Evolutionary conservation across 306 rosid species (phyloP).

Genomic region (Rosa rugosa): DNA sequence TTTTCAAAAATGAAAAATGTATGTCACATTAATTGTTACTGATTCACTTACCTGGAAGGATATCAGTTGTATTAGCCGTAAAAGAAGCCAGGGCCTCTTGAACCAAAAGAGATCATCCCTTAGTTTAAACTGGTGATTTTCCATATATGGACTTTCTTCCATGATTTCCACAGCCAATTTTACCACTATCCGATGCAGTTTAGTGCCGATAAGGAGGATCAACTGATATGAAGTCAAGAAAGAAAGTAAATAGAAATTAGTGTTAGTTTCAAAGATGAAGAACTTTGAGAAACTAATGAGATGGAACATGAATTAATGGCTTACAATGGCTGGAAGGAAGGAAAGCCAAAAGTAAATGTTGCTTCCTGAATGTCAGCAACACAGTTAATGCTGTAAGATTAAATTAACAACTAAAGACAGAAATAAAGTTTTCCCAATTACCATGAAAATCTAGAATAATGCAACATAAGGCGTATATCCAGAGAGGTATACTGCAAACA

Average conservation of each 20-base stretch:
- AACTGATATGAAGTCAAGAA: slow-evolving; percentile 42
- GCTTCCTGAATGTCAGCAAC: slow-evolving; percentile 62
- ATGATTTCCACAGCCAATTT: slow-evolving; percentile 79
- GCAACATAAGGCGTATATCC: slow-evolving; percentile 86
- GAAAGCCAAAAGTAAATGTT: slow-evolving; percentile 91
- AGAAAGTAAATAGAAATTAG: background rate
- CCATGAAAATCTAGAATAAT: slow-evolving; percentile 83
- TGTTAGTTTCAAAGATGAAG: background rate
- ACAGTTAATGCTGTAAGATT: slow-evolving; percentile 22
- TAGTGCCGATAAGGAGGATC: slow-evolving; percentile 79
- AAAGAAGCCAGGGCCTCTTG: slow-evolving; percentile 75
- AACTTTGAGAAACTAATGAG: background rate
- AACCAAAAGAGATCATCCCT: slow-evolving; percentile 95
- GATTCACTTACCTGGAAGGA: slow-evolving; percentile 64
- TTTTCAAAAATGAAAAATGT: slow-evolving; percentile 11
- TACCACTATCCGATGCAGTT: slow-evolving; percentile 82
- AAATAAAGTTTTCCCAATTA: slow-evolving; percentile 22
- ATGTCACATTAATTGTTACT: background rate
- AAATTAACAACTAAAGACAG: slow-evolving; percentile 15
- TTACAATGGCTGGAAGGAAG: slow-evolving; percentile 84
- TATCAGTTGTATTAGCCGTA: slow-evolving; percentile 69
- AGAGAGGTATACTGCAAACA: slow-evolving; percentile 74
- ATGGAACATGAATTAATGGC: slow-evolving; percentile 24
- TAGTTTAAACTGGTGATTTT: slow-evolving; percentile 47
- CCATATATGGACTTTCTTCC: slow-evolving; percentile 43